Conservation (phyloP, 2,329 filamentous ascomycete species). For the Verticillium longisporum region DNA sequence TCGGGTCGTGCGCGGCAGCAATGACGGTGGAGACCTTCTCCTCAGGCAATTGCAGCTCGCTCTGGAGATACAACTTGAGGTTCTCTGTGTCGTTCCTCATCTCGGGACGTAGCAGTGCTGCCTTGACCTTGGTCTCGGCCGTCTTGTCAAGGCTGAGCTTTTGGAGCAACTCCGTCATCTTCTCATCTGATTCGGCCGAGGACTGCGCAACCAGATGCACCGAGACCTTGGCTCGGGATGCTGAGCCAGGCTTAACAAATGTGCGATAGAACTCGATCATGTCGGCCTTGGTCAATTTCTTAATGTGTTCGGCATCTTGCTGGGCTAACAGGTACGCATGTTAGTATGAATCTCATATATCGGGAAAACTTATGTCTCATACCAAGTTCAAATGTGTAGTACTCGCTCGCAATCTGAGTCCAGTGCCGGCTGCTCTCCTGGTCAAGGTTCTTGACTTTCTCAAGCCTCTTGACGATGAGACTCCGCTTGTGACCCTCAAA, state of each 20-base stretch:
- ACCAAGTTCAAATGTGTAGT: constrained; percentile 86
- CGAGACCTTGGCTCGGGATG: constrained; percentile 70
- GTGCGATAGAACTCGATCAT: constrained; percentile 72
- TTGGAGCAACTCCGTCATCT: constrained; percentile 33
- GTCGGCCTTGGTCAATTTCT: constrained; percentile 68
- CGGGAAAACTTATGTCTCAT: constrained; percentile 23
- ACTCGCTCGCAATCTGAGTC: constrained; percentile 78
- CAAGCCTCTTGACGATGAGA: constrained; percentile 76
- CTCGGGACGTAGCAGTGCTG: constrained; percentile 19
- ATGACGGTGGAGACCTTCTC: constrained; percentile 44
- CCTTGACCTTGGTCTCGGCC: constrained; percentile 13
- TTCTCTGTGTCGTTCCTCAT: constrained; percentile 41
- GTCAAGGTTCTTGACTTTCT: constrained; percentile 87
- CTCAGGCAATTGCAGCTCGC: constrained; percentile 38
- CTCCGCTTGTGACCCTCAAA: constrained; percentile 91
- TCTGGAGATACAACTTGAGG: constrained; percentile 42
- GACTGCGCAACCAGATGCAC: constrained; percentile 77
- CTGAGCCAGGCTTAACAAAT: constrained; percentile 69
- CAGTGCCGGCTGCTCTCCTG: constrained; percentile 80
- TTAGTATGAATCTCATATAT: constrained; percentile 10
- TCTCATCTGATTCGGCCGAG: constrained; percentile 34
- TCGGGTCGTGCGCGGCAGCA: constrained; percentile 33
- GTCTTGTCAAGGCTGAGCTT: constrained; percentile 26
- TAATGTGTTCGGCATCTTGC: constrained; percentile 69
- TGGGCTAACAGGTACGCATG: constrained; percentile 44